Percentiles rank a stretch among this genome's conserved stretches.
Evolutionary conservation across 2,329 filamentous ascomycete genomes (phyloP).

Genomic region (Tolypocladium pustulatum): DNA sequence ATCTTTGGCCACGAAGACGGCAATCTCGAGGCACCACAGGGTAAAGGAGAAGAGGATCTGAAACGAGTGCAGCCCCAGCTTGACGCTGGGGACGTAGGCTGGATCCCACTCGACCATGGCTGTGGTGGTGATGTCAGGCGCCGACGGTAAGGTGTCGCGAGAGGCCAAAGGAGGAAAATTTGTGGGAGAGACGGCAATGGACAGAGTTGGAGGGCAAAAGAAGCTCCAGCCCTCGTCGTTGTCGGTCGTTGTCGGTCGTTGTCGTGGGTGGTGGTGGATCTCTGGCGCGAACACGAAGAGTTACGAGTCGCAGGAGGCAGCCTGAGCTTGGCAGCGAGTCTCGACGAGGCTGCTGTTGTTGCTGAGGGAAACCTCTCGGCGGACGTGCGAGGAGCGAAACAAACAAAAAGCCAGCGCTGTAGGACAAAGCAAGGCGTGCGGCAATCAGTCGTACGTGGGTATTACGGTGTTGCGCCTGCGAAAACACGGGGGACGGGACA

Average conservation of each 20-base stretch:
- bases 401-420: not conserved
- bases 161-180: not conserved
- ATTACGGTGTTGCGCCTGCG: not conserved
- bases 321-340: not conserved
- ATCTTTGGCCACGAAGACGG: slow-evolving; percentile 40
- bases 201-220: not conserved
- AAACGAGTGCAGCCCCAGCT: slow-evolving; percentile 44
- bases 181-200: not conserved
- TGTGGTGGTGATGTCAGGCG: not conserved
- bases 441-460: not conserved
- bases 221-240: not conserved
- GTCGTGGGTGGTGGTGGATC: not conserved
- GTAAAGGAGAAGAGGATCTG: slow-evolving; percentile 46
- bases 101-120: slow-evolving; percentile 40
- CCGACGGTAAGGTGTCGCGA: not conserved
- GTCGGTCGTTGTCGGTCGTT: not conserved
- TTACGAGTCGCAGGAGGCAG: not conserved
- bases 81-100: slow-evolving; percentile 42
- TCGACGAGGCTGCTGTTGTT: not conserved
- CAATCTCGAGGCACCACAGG: slow-evolving; percentile 48
- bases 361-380: not conserved
- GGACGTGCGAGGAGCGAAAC: not conserved
- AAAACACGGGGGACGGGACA: not conserved
- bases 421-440: not conserved
- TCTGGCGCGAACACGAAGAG: not conserved